Percentiles rank a stretch among this genome's conserved stretches.
Conservation (phyloP, 805 yeast species). For the Metschnikowia sp. region DNA sequence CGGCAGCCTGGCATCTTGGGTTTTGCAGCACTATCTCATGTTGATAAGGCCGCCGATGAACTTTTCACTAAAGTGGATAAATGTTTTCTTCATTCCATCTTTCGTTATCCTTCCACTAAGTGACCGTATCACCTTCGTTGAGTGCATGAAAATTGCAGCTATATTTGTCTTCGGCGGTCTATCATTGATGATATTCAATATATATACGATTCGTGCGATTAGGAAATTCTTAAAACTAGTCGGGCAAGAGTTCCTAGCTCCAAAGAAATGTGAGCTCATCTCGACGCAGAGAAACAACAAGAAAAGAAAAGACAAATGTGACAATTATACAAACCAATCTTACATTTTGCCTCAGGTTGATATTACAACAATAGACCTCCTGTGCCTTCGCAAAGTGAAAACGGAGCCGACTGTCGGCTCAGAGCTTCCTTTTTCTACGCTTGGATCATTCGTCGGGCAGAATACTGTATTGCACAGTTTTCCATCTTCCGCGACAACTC, state of each 20-base stretch:
- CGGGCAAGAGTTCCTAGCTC: slow-evolving; percentile 1
- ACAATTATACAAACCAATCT: slow-evolving; percentile 2
- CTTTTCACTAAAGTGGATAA: slow-evolving; percentile 73
- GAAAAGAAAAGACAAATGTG: slow-evolving; percentile 7
- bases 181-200: slow-evolving; percentile 42
- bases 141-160: slow-evolving; percentile 70
- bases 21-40: slow-evolving; percentile 29
- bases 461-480: no score
- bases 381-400: slow-evolving; percentile 3
- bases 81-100: slow-evolving; percentile 73
- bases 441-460: no score
- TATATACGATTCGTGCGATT: slow-evolving; percentile 34
- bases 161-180: slow-evolving; percentile 67
- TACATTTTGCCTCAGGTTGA: slow-evolving; percentile 25
- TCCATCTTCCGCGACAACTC: no score
- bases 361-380: slow-evolving; percentile 37
- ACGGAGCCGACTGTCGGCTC: slow-evolving; percentile 1
- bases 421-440: no score
- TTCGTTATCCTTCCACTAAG: slow-evolving; percentile 70
- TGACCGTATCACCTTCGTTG: slow-evolving; percentile 59
- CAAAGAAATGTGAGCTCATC: neutral
- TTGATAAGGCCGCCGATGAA: slow-evolving; percentile 61
- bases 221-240: slow-evolving; percentile 14
- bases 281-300: slow-evolving; percentile 3
- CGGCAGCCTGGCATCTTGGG: slow-evolving; percentile 16